Percentiles rank a stretch among this genome's conserved stretches.
phyloP scores from a whole-genome alignment of 441 rosid genomes.

The Gossypium gossypioides region DNA sequence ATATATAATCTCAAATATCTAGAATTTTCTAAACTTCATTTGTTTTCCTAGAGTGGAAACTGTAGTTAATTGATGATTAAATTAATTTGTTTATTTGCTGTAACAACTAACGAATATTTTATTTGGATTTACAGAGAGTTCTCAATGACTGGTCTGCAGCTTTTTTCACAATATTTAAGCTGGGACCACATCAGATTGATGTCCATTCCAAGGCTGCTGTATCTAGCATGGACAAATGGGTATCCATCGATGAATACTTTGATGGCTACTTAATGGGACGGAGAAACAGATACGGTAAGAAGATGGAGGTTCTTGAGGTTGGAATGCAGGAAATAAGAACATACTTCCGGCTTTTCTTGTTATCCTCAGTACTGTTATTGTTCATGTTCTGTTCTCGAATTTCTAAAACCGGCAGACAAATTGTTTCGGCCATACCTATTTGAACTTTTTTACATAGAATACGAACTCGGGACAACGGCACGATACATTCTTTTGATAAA shows the following conservation, averaged over 20 bases:
- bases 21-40: background rate
- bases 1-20: background rate
- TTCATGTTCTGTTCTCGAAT: conserved; percentile 96
- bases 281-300: conserved; percentile 74
- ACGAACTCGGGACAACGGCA: background rate
- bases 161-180: conserved; percentile 62
- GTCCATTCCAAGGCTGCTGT: conserved; percentile 32
- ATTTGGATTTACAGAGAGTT: conserved; percentile 58
- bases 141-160: conserved; percentile 90
- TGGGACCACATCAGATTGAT: conserved; percentile 43
- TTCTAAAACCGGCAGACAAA: conserved; percentile 55
- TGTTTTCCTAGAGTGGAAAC: too few species aligned
- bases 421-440: conserved; percentile 14
- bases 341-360: conserved; percentile 86
- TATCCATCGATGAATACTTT: conserved; percentile 85
- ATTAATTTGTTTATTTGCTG: background rate
- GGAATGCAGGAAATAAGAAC: conserved; percentile 98
- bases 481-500: background rate
- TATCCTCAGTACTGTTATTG: conserved; percentile 70
- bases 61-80: background rate
- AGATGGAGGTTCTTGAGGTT: conserved; percentile 76
- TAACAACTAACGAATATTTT: background rate
- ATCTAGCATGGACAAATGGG: conserved; percentile 45
- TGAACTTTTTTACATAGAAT: conserved; percentile 6
- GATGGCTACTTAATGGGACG: conserved; percentile 88